Evolutionary conservation across 495 filamentous ascomycete genomes (phyloP).

Genomic region (Glarea lozoyensis): DNA sequence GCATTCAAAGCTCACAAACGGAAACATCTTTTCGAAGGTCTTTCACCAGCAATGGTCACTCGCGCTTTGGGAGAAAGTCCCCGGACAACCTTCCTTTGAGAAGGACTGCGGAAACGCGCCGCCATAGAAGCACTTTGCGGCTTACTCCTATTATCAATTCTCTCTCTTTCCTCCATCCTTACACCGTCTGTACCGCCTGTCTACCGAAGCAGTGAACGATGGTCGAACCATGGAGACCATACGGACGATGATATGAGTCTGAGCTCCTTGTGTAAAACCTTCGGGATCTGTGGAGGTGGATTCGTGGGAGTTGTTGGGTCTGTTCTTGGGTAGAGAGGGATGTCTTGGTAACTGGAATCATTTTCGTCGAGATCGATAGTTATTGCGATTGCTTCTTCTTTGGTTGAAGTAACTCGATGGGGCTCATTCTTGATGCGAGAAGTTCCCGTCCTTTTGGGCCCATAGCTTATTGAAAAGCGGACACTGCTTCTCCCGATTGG

Average conservation of each 20-base stretch:
- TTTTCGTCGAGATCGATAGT: slow-evolving; percentile 94
- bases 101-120: slow-evolving; percentile 89
- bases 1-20: slow-evolving; percentile 99
- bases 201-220: slow-evolving; percentile 15
- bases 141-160: slow-evolving; percentile 45
- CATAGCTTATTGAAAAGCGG: slow-evolving; percentile 62
- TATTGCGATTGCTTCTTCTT: slow-evolving; percentile 88
- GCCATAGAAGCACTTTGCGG: slow-evolving; percentile 90
- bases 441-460: slow-evolving; percentile 51
- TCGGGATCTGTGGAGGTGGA: slow-evolving; percentile 23
- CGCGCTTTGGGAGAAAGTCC: slow-evolving; percentile 99
- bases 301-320: slow-evolving; percentile 28
- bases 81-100: slow-evolving; percentile 73
- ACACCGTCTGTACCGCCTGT: slow-evolving; percentile 20
- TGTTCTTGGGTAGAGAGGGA: slow-evolving; percentile 21
- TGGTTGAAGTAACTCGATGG: slow-evolving; percentile 89
- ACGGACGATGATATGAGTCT: slow-evolving; percentile 87
- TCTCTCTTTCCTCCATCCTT: slow-evolving; percentile 41
- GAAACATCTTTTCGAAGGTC: slow-evolving; percentile 42
- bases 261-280: slow-evolving; percentile 36
- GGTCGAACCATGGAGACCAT: slow-evolving; percentile 32
- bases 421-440: slow-evolving; percentile 99
- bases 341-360: slow-evolving; percentile 25
- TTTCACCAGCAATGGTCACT: slow-evolving; percentile 29
- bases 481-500: slow-evolving; percentile 16